These are phyloP conservation scores for Aureobasidium sp. DNA, from an alignment of 2,329 filamentous ascomycete genomes.

Conservation along the genomic window DNA sequence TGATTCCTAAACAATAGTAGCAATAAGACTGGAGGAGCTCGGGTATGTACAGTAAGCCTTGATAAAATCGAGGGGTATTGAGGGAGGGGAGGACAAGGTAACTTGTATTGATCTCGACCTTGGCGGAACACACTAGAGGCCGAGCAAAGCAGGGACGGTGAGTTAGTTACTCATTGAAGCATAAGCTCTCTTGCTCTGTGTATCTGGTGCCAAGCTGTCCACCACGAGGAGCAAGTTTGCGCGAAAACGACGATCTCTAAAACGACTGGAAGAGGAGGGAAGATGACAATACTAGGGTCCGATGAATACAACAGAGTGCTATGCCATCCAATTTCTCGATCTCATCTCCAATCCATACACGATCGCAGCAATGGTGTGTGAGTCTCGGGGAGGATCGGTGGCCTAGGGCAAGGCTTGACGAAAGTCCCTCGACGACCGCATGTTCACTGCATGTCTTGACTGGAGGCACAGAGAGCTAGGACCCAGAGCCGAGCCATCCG, in stretches of 20 bases:
- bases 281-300: not conserved
- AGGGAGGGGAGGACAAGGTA: slow-evolving; percentile 12
- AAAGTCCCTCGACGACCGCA: slow-evolving; percentile 4
- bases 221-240: slow-evolving; percentile 10
- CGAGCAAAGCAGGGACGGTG: not conserved
- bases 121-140: slow-evolving; percentile 6
- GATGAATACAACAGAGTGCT: not conserved
- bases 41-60: slow-evolving; percentile 5
- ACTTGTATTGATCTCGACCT: slow-evolving; percentile 13
- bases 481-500: not conserved
- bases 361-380: not conserved
- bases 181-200: slow-evolving; percentile 7
- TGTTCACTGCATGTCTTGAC: slow-evolving; percentile 11
- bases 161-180: slow-evolving; percentile 2
- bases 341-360: not conserved
- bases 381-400: not conserved
- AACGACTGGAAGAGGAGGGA: not conserved
- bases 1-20: not conserved
- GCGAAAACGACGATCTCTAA: slow-evolving; percentile 5
- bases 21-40: not conserved
- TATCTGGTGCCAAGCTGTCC: slow-evolving; percentile 6
- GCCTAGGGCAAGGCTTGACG: slow-evolving; percentile 6
- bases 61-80: slow-evolving; percentile 2
- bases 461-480: slow-evolving; percentile 9
- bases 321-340: not conserved